Evolutionary conservation across 2,329 filamentous ascomycete species (phyloP), one percentile per base, ranked within the genome.

Genomic region (Hypoxylon sp.): DNA sequence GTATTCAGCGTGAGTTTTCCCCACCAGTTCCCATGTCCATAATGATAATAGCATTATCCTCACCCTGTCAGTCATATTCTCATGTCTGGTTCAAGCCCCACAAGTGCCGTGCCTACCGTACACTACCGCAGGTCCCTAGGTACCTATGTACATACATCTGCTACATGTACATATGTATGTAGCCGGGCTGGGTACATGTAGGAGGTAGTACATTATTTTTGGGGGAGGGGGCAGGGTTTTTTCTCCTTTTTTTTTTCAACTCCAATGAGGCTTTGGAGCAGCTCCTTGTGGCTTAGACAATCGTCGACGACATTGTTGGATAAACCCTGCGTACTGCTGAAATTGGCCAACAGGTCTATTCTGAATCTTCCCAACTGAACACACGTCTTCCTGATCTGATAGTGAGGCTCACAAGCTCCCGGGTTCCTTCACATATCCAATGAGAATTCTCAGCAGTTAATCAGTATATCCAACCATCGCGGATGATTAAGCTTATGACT

Each of bases 11-110:
- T 24, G 19, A 47, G 22, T 9, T 58, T 57, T 50, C 59, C 33
- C 59, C 59, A 62, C 59, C 26, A 9, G n/a, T 24, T 26, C n/a
- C 54, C 42, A 33, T 50, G 33, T 42, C 22, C 57, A 24, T 54
- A 47, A 62, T 53, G 51, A 57, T 37, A 11, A 39, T 24, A 19
- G 42, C 57, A 37, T 61, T 33, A 54, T 48, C 19, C 6, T 13
- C 17, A 37, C 60, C 60, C 59, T 64, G 60, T 55, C 17, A 52
- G 61, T 65, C 65, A 48, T 60, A 51, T 63, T 59, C 39, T 31
- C 29, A 31, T 31, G 29, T 31, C 29, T 6, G 29, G 29, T 9
- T 31, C 29, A 31, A 31, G 29, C 29, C 6, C 29, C 29, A 31
- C 29, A 31, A 31, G 26, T 26, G 26, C 5, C 26, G 26, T 26